Evolutionary conservation across 2,329 filamentous ascomycete species (phyloP), one percentile per base, ranked within the genome.

Genomic region (Aspergillus puulaauensis): DNA sequence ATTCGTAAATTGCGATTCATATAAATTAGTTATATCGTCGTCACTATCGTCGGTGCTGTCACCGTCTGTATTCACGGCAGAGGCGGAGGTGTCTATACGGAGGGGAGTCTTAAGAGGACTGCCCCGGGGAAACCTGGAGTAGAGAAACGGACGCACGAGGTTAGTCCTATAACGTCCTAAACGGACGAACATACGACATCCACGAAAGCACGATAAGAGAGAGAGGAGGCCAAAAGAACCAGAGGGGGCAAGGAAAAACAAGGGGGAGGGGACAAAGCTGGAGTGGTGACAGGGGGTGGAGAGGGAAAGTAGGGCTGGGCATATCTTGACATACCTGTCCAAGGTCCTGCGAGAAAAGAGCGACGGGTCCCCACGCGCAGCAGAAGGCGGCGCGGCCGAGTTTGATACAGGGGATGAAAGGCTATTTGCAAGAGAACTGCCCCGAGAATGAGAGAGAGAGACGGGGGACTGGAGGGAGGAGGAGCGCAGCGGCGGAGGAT

Each of bases 51-150:
- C 62, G 61, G 68, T 63, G 57, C 71, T 68, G 61, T 68, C 65
- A 57, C 66, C 64, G 60, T 68, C 65, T 48, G 59, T 55, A 54
- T 64, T 64, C 33, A 65, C 59, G 40, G 54, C 60, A 41, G 64
- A 65, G 43, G 65, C 62, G 50, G 68, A 66, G 58, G 71, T 68
- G 59, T 74, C 68, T 62, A 73, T 70, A 41, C 66, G 69, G 58
- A 69, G 65, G 59, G 70, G 66, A 58, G 68, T 60, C 55, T 70
- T 60, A 56, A 74, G 67, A 23, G 71, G 67, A 57, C 69, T 68
- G 55, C 73, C 72, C 57, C 74, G 73, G 52, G 76, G 76, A 60
- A 70, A 77, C 66, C 77, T 79, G 61, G 52, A 57, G 57, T 63
- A 62, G 54, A 55, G 56, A 51, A 64, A 66, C 54, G 61, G 54